Base-by-base conservation (phyloP, 441 rosid genomes). In the Euphorbia schlechtendalii region DNA sequence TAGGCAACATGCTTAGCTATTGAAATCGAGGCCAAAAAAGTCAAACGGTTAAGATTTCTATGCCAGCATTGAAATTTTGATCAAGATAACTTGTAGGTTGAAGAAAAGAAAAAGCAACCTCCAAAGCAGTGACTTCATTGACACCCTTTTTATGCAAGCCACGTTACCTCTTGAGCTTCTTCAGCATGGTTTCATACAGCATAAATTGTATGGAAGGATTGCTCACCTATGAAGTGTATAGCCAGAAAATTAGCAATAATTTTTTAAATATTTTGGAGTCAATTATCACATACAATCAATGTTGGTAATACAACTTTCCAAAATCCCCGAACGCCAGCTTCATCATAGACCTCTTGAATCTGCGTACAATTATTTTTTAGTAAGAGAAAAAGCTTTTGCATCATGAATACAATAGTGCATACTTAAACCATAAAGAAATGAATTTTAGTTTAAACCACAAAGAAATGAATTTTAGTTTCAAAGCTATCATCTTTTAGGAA, bases 271-370 rank as follows among this genome's bases (percentile, higher is more conserved):
- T 27, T 55, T 14, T 57, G 69, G 24, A 72, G 75, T 61, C 57
- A 71, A 71, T 74, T 75, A 41, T 64, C 48, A 73, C 86, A 0
- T 85, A 93, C 99, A 73, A 93, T 87, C 79, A 90, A 76, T 69
- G 97, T 87, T 40, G 96, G 99, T 46, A 90, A 69, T 65, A 90
- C 91, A 80, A 97, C 99, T 80, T 78, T 87, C 99, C 97, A 93
- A 67, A 93, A 93, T 65, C 97, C 99, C 77, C 73, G 71, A 58
- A 90, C 40, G 71, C 99, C 96, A 76, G 86, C 91, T 84, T 93
- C 97, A 58, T 51, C 85, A 11, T 83, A 86, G 66, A 93, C 80
- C 70, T 93, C 99, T 79, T 76, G 91, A 80, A 93, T 72, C 97
- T 93, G 81, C 38, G 72, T 45, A 71, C n/a, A 36, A 65, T 51